Conservation (phyloP, 163 green algal species). For the Scenedesmus sp. region DNA sequence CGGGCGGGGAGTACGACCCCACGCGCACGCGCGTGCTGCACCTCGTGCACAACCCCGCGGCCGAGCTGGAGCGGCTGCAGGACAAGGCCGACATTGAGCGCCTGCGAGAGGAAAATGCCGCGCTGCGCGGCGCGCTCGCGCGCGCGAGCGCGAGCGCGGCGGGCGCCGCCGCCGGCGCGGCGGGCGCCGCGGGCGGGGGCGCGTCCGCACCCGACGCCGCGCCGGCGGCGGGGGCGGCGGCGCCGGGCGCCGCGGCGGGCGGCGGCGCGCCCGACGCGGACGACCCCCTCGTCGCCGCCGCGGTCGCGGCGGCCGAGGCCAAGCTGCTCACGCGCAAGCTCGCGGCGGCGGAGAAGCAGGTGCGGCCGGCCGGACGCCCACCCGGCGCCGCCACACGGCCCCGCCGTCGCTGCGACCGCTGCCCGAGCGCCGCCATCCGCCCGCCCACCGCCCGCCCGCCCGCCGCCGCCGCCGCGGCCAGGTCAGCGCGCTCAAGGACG, state of each 20-base stretch:
- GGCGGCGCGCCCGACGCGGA: conserved; percentile 2
- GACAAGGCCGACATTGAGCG: conserved; percentile 39
- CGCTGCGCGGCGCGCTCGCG: conserved; percentile 11
- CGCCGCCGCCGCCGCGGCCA: no score
- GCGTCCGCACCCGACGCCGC: neutral
- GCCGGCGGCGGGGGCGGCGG: neutral
- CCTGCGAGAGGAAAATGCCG: conserved; percentile 61
- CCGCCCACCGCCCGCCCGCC: no score
- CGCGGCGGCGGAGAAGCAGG: conserved; percentile 17
- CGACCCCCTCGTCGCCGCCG: conserved; percentile 19
- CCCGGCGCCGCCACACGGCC: no score
- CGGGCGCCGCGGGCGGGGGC: neutral
- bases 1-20: conserved; percentile 67
- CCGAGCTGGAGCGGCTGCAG: conserved; percentile 46
- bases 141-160: neutral
- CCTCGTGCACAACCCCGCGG: conserved; percentile 73
- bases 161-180: no score
- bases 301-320: conserved; percentile 26
- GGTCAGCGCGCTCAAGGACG: conserved; percentile 66
- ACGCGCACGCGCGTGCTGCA: conserved; percentile 72
- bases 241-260: neutral
- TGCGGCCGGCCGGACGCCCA: no score
- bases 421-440: no score
- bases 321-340: conserved; percentile 47
- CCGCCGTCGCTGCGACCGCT: no score